Evolutionary conservation across 352 stramenopile species (phyloP), one percentile per base, ranked within the genome.

Genomic region (Globisporangium sylvaticum): DNA sequence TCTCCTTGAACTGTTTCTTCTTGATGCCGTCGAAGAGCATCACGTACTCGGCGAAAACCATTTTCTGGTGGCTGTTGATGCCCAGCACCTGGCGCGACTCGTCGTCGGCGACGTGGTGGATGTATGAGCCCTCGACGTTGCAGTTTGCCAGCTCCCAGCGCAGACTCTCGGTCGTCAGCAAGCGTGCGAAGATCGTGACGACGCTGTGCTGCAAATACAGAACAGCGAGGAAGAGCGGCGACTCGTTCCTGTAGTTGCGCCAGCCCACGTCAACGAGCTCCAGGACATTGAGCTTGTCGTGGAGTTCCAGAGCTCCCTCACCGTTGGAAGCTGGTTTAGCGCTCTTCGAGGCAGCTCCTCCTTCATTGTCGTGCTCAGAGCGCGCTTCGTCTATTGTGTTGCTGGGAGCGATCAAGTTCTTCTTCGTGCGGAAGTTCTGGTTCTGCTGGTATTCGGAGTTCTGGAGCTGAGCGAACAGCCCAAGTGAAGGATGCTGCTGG

Each of bases 1-100:
- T 87, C 71, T 91, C 84, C 56, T 91, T 91, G 69, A 94, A 94
- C 20, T 80, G 66, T 22, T 74, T 79, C 52, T 81, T 83, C n/a
- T 58, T 67, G 34, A 80, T 46, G 9, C 81, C 77, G 42, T 89
- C 76, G 57, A 94, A 92, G n/a, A 94, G 73, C 64, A 94, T 58
- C 4, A 90, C 79, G 37, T 91, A 92, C 69, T 94, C 85, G 62
- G 77, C 76, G 27, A 62, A 64, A 1, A 75, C 65, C 39, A 88
- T 69, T 20, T 72, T 65, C 5, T 58, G 42, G 5, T 68, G 60
- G 34, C 31, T 62, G 14, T 70, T 64, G 32, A 70, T 58, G 8
- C 65, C 68, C 8, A 94, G 75, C 29, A 70, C 29, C 4, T 37
- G 57, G 2, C 77, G 69, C 10, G 79, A 72, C 0, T 53, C n/a